Evolutionary conservation across 352 stramenopile species (phyloP).

Genomic region (Phytophthora multivora): DNA sequence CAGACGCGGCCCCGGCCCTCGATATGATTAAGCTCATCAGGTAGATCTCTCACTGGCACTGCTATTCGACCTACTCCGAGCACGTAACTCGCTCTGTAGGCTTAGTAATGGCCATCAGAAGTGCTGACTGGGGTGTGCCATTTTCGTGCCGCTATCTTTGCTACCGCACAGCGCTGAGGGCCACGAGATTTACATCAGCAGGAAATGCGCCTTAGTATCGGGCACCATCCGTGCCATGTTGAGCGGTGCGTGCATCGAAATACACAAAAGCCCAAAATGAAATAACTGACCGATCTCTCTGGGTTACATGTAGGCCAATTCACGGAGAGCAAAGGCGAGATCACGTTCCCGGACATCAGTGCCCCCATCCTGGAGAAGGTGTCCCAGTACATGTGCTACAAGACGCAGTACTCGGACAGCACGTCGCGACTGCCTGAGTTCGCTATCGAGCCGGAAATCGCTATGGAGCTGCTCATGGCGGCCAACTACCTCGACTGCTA

Average conservation of each 20-base stretch:
- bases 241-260: constrained; percentile 69
- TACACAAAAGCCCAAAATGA: neutral
- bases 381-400: constrained; percentile 99
- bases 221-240: constrained; percentile 98
- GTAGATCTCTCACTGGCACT: constrained; percentile 26
- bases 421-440: constrained; percentile 97
- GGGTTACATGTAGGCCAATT: constrained; percentile 87
- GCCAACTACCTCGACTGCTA: constrained; percentile 96
- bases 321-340: constrained; percentile 94
- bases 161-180: constrained; percentile 87
- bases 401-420: constrained; percentile 95
- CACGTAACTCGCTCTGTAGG: neutral
- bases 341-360: constrained; percentile 97
- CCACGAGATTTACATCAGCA: constrained; percentile 95
- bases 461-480: constrained; percentile 97
- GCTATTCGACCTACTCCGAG: neutral
- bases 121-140: constrained; percentile 4
- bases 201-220: constrained; percentile 93
- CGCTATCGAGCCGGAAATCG: constrained; percentile 97
- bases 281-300: neutral
- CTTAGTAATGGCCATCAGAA: neutral
- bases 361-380: constrained; percentile 97
- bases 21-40: constrained; percentile 89
- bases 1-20: constrained; percentile 35
- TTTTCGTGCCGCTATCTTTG: constrained; percentile 5